phyloP scores from a whole-genome alignment of 108 stramenopile genomes.

The Skeletonema grethae region DNA sequence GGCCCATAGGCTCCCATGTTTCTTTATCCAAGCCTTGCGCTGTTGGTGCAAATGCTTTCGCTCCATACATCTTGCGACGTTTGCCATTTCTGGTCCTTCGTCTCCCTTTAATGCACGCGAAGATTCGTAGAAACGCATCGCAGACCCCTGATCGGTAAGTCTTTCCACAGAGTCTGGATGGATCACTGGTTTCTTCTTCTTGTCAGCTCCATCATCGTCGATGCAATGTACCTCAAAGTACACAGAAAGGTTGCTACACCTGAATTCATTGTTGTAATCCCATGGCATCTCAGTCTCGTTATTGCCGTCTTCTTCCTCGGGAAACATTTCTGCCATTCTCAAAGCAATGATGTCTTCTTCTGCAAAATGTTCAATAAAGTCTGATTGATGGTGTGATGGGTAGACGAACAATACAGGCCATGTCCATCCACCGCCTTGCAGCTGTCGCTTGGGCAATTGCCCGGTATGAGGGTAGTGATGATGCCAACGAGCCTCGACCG shows the following conservation, averaged over 20 bases:
- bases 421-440: conserved; percentile 51
- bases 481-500: conserved; percentile 78
- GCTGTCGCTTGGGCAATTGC: conserved; percentile 51
- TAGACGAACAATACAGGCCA: conserved; percentile 90
- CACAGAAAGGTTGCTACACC: conserved; percentile 81
- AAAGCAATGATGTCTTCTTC: conserved; percentile 83
- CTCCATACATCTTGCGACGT: conserved; percentile 72
- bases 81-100: conserved; percentile 84
- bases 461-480: conserved; percentile 86
- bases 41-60: conserved; percentile 79
- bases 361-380: conserved; percentile 80
- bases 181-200: conserved; percentile 31
- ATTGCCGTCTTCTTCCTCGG: conserved; percentile 68
- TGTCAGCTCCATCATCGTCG: conserved; percentile 16
- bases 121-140: conserved; percentile 87
- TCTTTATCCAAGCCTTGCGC: conserved; percentile 83
- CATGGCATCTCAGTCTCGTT: conserved; percentile 71
- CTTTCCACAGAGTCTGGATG: conserved; percentile 83
- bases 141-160: conserved; percentile 65
- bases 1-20: conserved; percentile 77
- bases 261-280: conserved; percentile 89
- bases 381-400: conserved; percentile 85
- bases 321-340: conserved; percentile 88
- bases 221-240: conserved; percentile 86
- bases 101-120: conserved; percentile 87